Evolutionary conservation across 306 rosid species (phyloP).

Genomic region (Fragaria nilgerrensis): DNA sequence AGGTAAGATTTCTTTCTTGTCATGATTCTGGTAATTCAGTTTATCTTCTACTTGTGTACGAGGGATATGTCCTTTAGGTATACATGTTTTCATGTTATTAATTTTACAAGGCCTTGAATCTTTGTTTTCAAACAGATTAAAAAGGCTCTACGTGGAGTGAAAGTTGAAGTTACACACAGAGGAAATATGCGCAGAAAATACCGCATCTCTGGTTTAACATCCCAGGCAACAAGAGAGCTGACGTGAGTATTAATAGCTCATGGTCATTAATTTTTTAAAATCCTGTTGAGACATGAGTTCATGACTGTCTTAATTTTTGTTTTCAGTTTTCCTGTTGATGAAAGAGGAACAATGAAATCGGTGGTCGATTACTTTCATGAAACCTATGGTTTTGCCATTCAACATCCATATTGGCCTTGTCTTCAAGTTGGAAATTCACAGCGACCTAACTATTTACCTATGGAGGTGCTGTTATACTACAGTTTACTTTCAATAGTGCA

Average conservation of each 20-base stretch:
- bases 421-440: constrained; percentile 92
- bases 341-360: constrained; percentile 84
- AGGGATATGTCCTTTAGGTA: not conserved
- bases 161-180: constrained; percentile 94
- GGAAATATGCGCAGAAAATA: constrained; percentile 94
- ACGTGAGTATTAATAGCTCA: constrained; percentile 48
- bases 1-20: constrained; percentile 48
- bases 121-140: constrained; percentile 52
- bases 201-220: constrained; percentile 86
- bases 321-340: constrained; percentile 90
- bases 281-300: not conserved
- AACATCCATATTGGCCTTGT: constrained; percentile 94
- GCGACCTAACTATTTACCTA: constrained; percentile 87
- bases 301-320: not conserved
- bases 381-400: constrained; percentile 81
- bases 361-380: constrained; percentile 90
- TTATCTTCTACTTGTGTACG: not conserved
- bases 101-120: not conserved
- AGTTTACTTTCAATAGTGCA: not conserved
- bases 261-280: not conserved
- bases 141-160: constrained; percentile 92
- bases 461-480: constrained; percentile 59
- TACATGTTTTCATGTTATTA: not conserved
- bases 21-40: not conserved
- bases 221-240: constrained; percentile 88